A percentile compares a stretch with the other conserved stretches of the same genome.
Conservation (phyloP, 371 early-diverging fungal species). For the Circinella umbellata region DNA sequence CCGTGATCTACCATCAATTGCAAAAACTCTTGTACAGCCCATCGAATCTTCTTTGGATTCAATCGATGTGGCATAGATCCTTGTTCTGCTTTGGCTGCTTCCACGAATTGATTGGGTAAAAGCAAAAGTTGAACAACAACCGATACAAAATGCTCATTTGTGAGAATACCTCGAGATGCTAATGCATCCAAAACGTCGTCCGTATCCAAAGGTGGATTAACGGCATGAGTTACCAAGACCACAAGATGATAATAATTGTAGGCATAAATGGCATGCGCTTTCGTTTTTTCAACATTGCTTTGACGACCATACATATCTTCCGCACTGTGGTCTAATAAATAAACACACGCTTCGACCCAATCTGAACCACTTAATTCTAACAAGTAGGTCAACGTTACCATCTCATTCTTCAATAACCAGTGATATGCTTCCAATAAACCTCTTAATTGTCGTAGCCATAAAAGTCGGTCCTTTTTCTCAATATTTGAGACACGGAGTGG, state of each 20-base stretch:
- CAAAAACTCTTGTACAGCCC: constrained; percentile 20
- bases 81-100: constrained; percentile 30
- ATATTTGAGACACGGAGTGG: constrained; percentile 17
- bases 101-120: constrained; percentile 32
- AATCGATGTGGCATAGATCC: constrained; percentile 25
- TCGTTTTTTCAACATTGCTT: constrained; percentile 19
- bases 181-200: background rate
- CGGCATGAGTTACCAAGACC: constrained; percentile 25
- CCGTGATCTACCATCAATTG: constrained; percentile 16
- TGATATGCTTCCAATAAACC: constrained; percentile 41
- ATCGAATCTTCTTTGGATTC: constrained; percentile 16
- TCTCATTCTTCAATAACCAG: constrained; percentile 43
- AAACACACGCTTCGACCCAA: constrained; percentile 18
- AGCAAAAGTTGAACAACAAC: constrained; percentile 27
- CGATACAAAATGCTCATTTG: constrained; percentile 14
- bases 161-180: constrained; percentile 12
- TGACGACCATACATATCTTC: constrained; percentile 4
- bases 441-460: constrained; percentile 36
- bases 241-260: constrained; percentile 26
- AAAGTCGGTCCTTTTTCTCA: background rate
- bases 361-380: constrained; percentile 18
- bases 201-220: background rate
- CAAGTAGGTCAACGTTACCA: constrained; percentile 12
- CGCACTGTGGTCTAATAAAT: constrained; percentile 23
- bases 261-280: constrained; percentile 22